Evolutionary conservation across 2,329 filamentous ascomycete species (phyloP).

Genomic region (Aspergillus sp.): DNA sequence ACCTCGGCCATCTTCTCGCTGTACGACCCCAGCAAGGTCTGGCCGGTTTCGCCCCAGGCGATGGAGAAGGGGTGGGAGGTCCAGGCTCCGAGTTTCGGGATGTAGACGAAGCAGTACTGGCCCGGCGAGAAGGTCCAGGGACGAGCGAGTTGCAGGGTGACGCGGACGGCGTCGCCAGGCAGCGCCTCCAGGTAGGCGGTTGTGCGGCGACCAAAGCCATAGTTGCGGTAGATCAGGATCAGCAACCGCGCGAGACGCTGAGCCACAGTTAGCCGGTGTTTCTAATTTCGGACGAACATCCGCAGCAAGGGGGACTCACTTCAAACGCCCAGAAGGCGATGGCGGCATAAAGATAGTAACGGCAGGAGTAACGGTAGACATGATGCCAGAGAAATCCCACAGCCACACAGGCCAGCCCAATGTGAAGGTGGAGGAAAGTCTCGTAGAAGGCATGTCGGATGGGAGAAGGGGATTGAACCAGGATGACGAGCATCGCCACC

Average conservation of each 20-base stretch:
- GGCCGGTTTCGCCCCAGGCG: conserved; percentile 66
- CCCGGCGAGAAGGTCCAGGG: conserved; percentile 67
- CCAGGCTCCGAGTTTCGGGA: conserved; percentile 65
- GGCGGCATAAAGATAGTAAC: conserved; percentile 70
- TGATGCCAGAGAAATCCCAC: conserved; percentile 78
- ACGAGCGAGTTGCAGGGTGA: conserved; percentile 68
- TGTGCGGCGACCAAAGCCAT: conserved; percentile 56
- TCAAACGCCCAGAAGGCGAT: conserved; percentile 77
- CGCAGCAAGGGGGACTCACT: conserved; percentile 12
- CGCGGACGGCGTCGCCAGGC: conserved; percentile 67
- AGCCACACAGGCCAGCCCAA: conserved; percentile 68
- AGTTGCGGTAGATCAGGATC: conserved; percentile 66
- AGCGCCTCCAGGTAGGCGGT: conserved; percentile 67
- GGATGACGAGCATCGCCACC: neutral
- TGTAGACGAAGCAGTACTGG: conserved; percentile 72
- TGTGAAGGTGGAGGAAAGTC: conserved; percentile 85
- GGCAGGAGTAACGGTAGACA: conserved; percentile 69
- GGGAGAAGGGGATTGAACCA: conserved; percentile 66
- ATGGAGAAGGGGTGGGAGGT: conserved; percentile 78
- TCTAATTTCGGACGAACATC: neutral
- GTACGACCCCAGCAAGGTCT: neutral
- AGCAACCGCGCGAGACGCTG: conserved; percentile 61
- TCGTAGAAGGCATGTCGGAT: conserved; percentile 94
- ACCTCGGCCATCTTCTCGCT: conserved; percentile 28
- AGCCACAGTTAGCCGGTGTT: neutral